Conservation (phyloP, 2,329 filamentous ascomycete species). For the Nigrospora oryzae region DNA sequence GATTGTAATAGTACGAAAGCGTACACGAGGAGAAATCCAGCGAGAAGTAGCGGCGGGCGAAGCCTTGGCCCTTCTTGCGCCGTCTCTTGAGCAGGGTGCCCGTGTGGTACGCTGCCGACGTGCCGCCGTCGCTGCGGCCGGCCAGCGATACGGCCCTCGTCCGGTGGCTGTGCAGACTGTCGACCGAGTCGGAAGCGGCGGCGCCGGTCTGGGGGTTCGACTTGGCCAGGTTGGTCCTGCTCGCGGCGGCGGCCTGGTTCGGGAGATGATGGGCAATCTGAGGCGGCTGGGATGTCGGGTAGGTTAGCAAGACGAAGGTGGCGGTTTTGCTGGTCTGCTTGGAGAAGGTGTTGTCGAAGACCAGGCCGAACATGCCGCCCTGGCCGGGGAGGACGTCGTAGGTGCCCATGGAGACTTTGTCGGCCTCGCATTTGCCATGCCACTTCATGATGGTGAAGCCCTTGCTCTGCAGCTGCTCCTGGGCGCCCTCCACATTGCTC, state of each 20-base stretch:
- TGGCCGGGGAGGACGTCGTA: slow-evolving; percentile 69
- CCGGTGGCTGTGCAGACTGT: slow-evolving; percentile 50
- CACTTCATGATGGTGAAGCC: slow-evolving; percentile 68
- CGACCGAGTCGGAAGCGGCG: slow-evolving; percentile 44
- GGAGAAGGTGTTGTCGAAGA: slow-evolving; percentile 98
- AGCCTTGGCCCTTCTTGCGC: slow-evolving; percentile 88
- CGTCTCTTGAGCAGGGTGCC: slow-evolving; percentile 83
- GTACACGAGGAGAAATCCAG: slow-evolving; percentile 92
- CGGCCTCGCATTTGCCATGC: slow-evolving; percentile 92
- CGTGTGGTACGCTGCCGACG: slow-evolving; percentile 59
- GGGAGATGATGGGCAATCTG: slow-evolving; percentile 65
- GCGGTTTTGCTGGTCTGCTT: slow-evolving; percentile 92
- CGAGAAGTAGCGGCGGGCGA: slow-evolving; percentile 89
- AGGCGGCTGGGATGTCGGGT: slow-evolving; percentile 73
- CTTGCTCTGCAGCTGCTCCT: slow-evolving; percentile 56
- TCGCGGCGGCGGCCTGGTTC: slow-evolving; percentile 33
- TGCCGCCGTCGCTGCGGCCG: slow-evolving; percentile 40
- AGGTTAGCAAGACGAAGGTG: slow-evolving; percentile 89
- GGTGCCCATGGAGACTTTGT: slow-evolving; percentile 87
- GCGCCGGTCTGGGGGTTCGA: slow-evolving; percentile 36
- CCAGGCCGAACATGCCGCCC: slow-evolving; percentile 88
- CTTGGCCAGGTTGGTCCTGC: slow-evolving; percentile 44
- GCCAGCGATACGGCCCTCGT: slow-evolving; percentile 39
- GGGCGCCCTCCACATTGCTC: slow-evolving; percentile 51
- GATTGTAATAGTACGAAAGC: slow-evolving; percentile 91